Evolutionary conservation across 2,329 filamentous ascomycete genomes (phyloP), one percentile per base, ranked within the genome.

Genomic region (Elsinoe australis): DNA sequence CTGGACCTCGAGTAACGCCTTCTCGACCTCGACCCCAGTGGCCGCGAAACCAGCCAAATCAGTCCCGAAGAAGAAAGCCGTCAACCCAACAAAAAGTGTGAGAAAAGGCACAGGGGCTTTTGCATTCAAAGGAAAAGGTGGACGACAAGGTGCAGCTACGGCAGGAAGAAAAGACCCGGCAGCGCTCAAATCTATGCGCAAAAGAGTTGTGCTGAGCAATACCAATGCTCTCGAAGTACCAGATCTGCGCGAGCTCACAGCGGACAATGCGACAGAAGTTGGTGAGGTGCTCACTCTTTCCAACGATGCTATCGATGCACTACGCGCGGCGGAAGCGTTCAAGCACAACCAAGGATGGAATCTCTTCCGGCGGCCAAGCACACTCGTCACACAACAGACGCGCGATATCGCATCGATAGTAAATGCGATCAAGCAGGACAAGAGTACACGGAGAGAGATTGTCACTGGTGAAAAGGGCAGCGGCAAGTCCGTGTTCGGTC

Each of bases 191-290:
- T 85, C 86, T 21, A 73, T 86, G 62, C 82, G 88, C 55, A 95
- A 94, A 72, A 81, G 86, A 57, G 86, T 98, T 59, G 81, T 94
- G 51, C 79, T 98, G 52, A 90, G 84, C 72, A 98, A 96, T 70
- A 85, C 86, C 66, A 96, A 95, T 68, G 92, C 92, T 42, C 71
- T 95, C 29, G 79, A 83, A 51, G 83, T 96, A 5, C 62, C 72
- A 18, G 84, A 79, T 8, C 72, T 94, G 56, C 68, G 74, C 51
- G 75, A 82, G 41, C 61, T 94, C 48, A 73, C 67, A 9, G 62
- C 67, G 7, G 70, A 75, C 53, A 76, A 73, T 34, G 69, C 83
- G 67, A 70, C 72, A 26, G 75, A 77, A 44, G 68, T 75, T 7
- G 87, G 85, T 28, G 75, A 75, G 52, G 76, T 96, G 22, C 69